phyloP scores from a whole-genome alignment of 768 basidiomycete species.

The Xerocomus brunneocitrinus region DNA sequence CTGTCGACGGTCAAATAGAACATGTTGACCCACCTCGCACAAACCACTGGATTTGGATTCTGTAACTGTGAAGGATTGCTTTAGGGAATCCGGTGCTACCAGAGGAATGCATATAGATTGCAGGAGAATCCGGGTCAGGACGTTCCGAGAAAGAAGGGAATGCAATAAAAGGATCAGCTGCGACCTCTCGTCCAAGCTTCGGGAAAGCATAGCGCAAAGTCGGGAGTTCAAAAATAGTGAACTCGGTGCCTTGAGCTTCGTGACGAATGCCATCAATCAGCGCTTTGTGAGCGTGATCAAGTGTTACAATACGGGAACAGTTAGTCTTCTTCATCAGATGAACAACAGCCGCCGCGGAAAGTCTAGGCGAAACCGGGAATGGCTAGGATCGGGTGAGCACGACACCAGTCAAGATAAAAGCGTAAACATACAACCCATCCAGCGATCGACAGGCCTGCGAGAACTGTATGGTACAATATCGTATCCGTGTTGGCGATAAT shows the following conservation, averaged over 20 bases:
- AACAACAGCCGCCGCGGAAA: slow-evolving; percentile 16
- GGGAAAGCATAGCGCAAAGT: slow-evolving; percentile 31
- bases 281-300: slow-evolving; percentile 2
- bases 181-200: slow-evolving; percentile 29
- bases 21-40: slow-evolving; percentile 26
- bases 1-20: neutral
- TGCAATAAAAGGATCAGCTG: slow-evolving; percentile 5
- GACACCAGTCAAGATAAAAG: slow-evolving; percentile 6
- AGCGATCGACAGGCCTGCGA: slow-evolving; percentile 17
- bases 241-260: neutral
- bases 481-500: slow-evolving; percentile 31
- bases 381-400: slow-evolving; percentile 13
- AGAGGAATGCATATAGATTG: slow-evolving; percentile 19
- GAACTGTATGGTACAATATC: slow-evolving; percentile 25
- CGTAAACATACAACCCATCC: neutral
- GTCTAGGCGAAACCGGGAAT: slow-evolving; percentile 21
- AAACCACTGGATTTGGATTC: slow-evolving; percentile 28
- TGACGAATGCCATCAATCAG: slow-evolving; percentile 11
- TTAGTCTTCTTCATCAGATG: slow-evolving; percentile 16
- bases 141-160: slow-evolving; percentile 5
- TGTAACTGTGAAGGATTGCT: slow-evolving; percentile 34
- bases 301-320: slow-evolving; percentile 19
- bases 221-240: slow-evolving; percentile 10
- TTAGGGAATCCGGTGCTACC: slow-evolving; percentile 48
- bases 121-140: slow-evolving; percentile 8